These are phyloP conservation scores for Phytopythium helicoides DNA, from an alignment of 352 stramenopile genomes.

Conservation along the genomic window DNA sequence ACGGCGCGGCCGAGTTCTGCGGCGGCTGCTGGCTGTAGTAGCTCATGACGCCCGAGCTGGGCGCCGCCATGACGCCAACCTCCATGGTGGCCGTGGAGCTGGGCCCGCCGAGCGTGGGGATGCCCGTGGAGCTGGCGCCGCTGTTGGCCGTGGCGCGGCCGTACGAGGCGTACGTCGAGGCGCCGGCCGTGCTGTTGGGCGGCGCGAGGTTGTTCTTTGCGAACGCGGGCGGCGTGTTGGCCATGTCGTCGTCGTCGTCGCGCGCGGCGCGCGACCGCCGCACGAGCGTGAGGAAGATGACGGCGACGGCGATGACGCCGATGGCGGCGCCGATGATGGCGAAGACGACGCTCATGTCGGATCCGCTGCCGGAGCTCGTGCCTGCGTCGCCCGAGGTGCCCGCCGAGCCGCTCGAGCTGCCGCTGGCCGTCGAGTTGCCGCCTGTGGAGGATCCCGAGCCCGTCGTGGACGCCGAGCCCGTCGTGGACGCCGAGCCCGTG, in stretches of 20 bases:
- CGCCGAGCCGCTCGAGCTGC: constrained; percentile 11
- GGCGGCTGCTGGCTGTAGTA: constrained; percentile 58
- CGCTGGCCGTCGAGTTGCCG: background rate
- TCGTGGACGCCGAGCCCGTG: constrained; percentile 3
- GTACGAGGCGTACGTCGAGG: constrained; percentile 31
- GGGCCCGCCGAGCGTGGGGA: constrained; percentile 12
- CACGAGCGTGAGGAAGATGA: constrained; percentile 78
- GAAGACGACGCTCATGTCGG: constrained; percentile 73
- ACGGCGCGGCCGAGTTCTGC: constrained; percentile 35
- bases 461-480: constrained; percentile 5
- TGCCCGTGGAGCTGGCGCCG: constrained; percentile 16
- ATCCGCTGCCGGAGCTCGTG: constrained; percentile 17
- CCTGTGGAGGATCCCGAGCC: constrained; percentile 8
- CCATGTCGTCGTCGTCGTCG: constrained; percentile 63
- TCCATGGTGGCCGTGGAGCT: background rate
- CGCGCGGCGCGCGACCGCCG: constrained; percentile 56
- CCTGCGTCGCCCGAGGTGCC: constrained; percentile 14
- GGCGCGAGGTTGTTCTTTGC: constrained; percentile 26
- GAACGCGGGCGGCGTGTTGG: constrained; percentile 28
- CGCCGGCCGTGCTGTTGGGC: constrained; percentile 22
- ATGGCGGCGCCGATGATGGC: constrained; percentile 75
- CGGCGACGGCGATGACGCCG: constrained; percentile 71
- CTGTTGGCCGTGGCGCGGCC: constrained; percentile 8
- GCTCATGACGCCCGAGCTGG: constrained; percentile 34
- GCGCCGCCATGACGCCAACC: constrained; percentile 3